These are phyloP conservation scores for Botryosphaeria dothidea DNA, from an alignment of 2,329 filamentous ascomycete genomes.

Conservation along the genomic window DNA sequence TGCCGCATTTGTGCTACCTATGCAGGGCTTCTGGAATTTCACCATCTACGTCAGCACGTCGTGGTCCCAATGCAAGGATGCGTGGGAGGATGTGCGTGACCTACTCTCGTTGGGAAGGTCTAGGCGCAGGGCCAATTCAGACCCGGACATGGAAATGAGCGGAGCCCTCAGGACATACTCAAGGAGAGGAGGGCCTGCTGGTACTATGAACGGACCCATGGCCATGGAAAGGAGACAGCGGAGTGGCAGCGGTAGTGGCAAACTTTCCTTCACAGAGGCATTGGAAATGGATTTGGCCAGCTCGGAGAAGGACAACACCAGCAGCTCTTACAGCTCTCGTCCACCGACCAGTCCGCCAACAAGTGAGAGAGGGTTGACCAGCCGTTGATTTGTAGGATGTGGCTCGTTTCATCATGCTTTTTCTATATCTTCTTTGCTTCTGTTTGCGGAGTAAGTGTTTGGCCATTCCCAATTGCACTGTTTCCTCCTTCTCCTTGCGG, in stretches of 20 bases:
- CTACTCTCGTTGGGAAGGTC: not conserved
- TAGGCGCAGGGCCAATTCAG: not conserved
- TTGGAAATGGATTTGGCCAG: not conserved
- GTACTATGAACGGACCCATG: no score
- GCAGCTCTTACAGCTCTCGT: not conserved
- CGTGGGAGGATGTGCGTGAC: not conserved
- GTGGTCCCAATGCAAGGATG: slow-evolving; percentile 52
- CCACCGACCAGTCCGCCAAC: not conserved
- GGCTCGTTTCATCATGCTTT: not conserved
- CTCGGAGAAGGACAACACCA: not conserved
- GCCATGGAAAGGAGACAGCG: not conserved
- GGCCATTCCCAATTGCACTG: no score
- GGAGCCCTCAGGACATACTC: not conserved
- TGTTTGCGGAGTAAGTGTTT: not conserved
- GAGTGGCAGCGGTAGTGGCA: not conserved
- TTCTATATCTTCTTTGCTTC: not conserved
- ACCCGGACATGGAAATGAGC: not conserved
- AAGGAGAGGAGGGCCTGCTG: not conserved
- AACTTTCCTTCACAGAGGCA: not conserved
- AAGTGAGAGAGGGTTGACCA: not conserved
- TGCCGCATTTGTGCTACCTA: slow-evolving; percentile 72
- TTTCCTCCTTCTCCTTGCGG: no score
- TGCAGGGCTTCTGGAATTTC: slow-evolving; percentile 85
- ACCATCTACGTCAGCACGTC: slow-evolving; percentile 74
- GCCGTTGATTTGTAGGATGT: not conserved